Evolutionary conservation across 2,329 filamentous ascomycete species (phyloP), one percentile per base, ranked within the genome.

Genomic region (Fusarium hainanense): DNA sequence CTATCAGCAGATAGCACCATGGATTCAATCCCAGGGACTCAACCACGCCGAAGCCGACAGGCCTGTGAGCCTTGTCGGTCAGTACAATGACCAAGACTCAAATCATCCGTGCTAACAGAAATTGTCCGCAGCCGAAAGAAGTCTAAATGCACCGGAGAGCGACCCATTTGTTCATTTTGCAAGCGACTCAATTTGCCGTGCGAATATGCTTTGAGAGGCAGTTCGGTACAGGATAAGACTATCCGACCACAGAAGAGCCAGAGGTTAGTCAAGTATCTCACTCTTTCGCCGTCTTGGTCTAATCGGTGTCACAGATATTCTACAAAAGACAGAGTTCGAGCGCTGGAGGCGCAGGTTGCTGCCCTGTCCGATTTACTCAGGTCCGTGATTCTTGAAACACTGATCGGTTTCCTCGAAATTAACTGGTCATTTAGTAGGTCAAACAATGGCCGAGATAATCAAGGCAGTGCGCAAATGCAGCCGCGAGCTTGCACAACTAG

Each of bases 11-110:
- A 23, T 8, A 30, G 4, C 11, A 12, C 4, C 1, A 37, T 62
- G 32, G 13, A 21, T 7, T 16, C 6, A 16, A 21, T 7, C 16
- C 21, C 27, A 4, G 34, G 3, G 18, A 11, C 3, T 13, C 56
- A 34, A 21, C 2, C 4, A 9, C 9, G 21, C 32, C 23, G 12
- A 12, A 63, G 16, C 42, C 27, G 60, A 43, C n/a, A 37, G 7
- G 60, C 60, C 4, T 63, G 60, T 20, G 60, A 63, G 10, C 58
- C 60, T 2, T 63, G 60, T n/a, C 58, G 60, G 58, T 56, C 20
- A 28, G 57, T 27, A 5, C 9, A 37, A 12, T n/a, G 6, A 4
- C 16, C 4, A 7, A 23, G 2, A 6, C 3, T 0, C 12, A 4
- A 12, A 14, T 2, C 3, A 14, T 13, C 2, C 2, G 10, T n/a